Evolutionary conservation across 768 basidiomycete genomes (phyloP).

Genomic region (Podaxis carcinomalis): DNA sequence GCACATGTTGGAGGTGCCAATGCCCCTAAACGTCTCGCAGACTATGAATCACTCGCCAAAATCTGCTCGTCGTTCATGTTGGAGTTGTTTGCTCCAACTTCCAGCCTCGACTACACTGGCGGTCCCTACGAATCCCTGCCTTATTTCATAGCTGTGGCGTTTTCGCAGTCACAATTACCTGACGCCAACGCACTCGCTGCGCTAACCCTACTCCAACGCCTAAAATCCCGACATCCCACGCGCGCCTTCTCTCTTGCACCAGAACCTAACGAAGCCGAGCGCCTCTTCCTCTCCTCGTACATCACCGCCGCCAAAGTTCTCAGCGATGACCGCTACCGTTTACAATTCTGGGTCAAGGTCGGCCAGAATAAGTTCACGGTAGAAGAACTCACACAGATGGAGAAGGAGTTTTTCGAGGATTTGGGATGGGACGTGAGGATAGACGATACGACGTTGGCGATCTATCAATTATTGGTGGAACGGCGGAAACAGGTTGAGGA

Average conservation of each 20-base stretch:
- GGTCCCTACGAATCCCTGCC: background rate
- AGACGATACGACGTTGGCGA: constrained; percentile 9
- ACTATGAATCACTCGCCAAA: constrained; percentile 10
- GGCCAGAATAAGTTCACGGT: constrained; percentile 10
- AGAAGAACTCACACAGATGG: constrained; percentile 1
- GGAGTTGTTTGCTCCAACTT: background rate
- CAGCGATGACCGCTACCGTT: constrained; percentile 5
- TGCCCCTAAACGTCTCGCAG: background rate
- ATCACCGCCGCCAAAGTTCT: constrained; percentile 10
- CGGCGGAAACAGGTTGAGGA: background rate
- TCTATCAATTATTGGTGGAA: constrained; percentile 2
- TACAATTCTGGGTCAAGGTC: constrained; percentile 9
- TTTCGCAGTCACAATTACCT: constrained; percentile 7
- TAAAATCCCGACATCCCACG: background rate
- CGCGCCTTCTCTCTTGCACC: background rate
- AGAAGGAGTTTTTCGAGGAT: constrained; percentile 7
- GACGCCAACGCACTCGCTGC: constrained; percentile 8
- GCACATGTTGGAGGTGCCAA: background rate
- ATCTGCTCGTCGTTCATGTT: constrained; percentile 8
- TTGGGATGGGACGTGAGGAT: constrained; percentile 6
- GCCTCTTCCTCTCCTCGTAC: constrained; percentile 9
- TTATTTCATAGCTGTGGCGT: constrained; percentile 10
- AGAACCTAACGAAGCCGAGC: constrained; percentile 1
- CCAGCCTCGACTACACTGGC: background rate
- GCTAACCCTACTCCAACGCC: constrained; percentile 6